Percentiles rank a stretch among this genome's conserved stretches.
phyloP scores from a whole-genome alignment of 192 early-diverging fungal species.

The Linnemannia schmuckeri region DNA sequence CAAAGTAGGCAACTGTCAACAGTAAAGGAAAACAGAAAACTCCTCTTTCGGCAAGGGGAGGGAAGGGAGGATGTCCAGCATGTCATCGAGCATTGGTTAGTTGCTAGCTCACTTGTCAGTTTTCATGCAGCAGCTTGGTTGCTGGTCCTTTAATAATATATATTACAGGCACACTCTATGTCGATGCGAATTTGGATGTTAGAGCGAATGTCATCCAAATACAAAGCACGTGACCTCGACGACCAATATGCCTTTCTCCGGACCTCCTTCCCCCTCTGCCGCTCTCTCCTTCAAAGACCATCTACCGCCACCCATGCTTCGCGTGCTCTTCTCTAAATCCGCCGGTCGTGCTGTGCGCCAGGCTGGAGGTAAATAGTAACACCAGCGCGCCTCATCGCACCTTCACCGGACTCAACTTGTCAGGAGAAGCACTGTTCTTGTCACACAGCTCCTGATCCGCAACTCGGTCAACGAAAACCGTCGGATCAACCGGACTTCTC shows the following conservation, averaged over 20 bases:
- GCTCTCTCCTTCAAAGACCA: not conserved
- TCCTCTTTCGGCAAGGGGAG: too few relatives aligned
- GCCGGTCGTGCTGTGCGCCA: conserved; percentile 10
- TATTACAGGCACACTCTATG: too few relatives aligned
- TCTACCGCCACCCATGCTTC: conserved; percentile 7
- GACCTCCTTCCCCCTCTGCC: not conserved
- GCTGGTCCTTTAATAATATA: too few relatives aligned
- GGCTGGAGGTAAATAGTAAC: conserved; percentile 7
- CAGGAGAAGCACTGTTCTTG: not conserved
- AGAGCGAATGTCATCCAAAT: too few relatives aligned
- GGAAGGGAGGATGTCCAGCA: too few relatives aligned
- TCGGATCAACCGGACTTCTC: not conserved
- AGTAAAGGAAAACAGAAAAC: too few relatives aligned
- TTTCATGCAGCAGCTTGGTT: too few relatives aligned
- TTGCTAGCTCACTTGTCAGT: too few relatives aligned
- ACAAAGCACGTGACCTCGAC: not conserved
- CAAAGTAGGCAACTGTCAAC: too few relatives aligned
- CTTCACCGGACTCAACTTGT: not conserved
- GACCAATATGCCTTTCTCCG: not conserved
- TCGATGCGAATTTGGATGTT: too few relatives aligned
- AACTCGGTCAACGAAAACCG: not conserved
- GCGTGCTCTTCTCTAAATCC: conserved; percentile 14
- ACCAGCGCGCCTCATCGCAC: not conserved
- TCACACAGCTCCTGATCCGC: not conserved
- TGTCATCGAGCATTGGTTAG: too few relatives aligned